Evolutionary conservation across 1,139 yeast species (phyloP).

Genomic region (Blastobotrys serpentis): DNA sequence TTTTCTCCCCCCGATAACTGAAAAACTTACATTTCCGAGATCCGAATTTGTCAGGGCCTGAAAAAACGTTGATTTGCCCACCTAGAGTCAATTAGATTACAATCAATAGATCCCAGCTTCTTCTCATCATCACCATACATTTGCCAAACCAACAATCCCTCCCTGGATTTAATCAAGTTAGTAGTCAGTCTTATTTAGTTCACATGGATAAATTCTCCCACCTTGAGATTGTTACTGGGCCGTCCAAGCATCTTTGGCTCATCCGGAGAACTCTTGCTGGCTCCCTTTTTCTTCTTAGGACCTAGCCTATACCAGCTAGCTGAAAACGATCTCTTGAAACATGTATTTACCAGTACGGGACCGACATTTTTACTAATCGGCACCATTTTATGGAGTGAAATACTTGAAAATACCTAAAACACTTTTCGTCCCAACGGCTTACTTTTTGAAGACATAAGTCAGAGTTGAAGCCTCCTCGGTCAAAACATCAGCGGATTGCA

Average conservation of each 20-base stretch:
- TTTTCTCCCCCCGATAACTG: not conserved
- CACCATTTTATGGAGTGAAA: not conserved
- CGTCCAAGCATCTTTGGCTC: constrained; percentile 24
- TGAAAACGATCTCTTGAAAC: constrained; percentile 1
- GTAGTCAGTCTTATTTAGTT: too few species aligned
- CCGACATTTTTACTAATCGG: not conserved
- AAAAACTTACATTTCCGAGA: constrained; percentile 57
- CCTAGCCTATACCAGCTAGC: not conserved
- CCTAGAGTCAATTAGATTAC: too few species aligned
- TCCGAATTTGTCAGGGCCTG: constrained; percentile 75
- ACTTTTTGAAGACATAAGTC: constrained; percentile 17
- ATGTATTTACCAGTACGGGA: not conserved
- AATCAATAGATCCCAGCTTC: too few species aligned
- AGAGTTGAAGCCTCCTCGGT: constrained; percentile 29
- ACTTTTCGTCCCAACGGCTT: constrained; percentile 2
- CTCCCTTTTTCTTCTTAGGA: constrained; percentile 10
- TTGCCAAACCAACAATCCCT: constrained; percentile 94
- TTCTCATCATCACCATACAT: constrained; percentile 38
- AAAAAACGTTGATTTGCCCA: constrained; percentile 77
- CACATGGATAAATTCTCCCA: too few species aligned
- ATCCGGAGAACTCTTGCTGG: constrained; percentile 1
- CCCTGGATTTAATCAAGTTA: too few species aligned
- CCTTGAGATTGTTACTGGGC: constrained; percentile 61
- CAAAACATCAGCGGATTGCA: constrained; percentile 60
- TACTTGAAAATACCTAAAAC: too few species aligned